phyloP scores from a whole-genome alignment of 2,329 filamentous ascomycete genomes.

The Aspergillus neoniger region DNA sequence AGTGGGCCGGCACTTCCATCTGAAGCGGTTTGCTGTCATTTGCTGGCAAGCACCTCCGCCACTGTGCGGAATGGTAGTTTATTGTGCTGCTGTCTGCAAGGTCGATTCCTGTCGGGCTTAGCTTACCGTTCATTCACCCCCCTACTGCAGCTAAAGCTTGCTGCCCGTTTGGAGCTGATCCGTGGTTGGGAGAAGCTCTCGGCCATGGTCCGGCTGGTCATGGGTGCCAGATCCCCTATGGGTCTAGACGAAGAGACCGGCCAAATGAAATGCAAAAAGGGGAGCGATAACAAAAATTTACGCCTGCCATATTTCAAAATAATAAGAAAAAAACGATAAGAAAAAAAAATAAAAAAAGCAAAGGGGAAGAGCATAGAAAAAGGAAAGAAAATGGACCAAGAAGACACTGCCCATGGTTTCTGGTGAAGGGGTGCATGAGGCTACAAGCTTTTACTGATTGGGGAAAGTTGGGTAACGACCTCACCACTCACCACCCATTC shows the following conservation, averaged over 20 bases:
- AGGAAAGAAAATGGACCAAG: neutral
- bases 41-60: slow-evolving; percentile 19
- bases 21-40: slow-evolving; percentile 6
- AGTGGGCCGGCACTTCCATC: slow-evolving; percentile 9
- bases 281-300: neutral
- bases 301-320: too few species aligned
- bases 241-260: too few species aligned
- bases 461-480: neutral
- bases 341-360: neutral
- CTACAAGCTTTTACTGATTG: neutral
- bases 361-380: too few species aligned
- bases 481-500: neutral
- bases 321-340: too few species aligned
- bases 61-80: slow-evolving; percentile 14
- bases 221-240: neutral
- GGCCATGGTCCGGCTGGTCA: neutral
- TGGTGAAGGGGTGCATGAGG: neutral
- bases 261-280: too few species aligned
- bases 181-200: neutral
- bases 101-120: neutral
- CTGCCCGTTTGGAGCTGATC: neutral
- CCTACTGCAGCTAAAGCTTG: neutral
- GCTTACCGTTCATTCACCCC: neutral
- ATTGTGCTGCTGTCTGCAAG: neutral
- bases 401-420: neutral